These are phyloP conservation scores for Cokeromyces recurvatus DNA, from an alignment of 371 early-diverging fungal genomes.

Conservation along the genomic window DNA sequence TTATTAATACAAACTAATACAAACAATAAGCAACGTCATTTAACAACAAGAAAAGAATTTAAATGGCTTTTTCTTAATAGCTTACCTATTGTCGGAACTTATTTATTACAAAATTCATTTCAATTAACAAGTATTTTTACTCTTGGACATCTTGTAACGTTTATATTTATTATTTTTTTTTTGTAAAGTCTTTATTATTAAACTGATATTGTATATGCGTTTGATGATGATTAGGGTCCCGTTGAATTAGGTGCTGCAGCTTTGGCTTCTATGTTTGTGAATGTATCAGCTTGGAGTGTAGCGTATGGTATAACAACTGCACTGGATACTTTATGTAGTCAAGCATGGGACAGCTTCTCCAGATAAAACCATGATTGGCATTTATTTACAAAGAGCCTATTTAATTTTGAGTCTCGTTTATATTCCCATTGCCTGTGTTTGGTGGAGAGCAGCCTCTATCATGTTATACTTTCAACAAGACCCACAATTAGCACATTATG, in stretches of 20 bases:
- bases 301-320: constrained; percentile 78
- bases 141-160: constrained; percentile 58
- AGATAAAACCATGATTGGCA: constrained; percentile 69
- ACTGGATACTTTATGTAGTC: constrained; percentile 86
- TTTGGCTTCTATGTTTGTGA: constrained; percentile 75
- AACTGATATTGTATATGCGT: too few species aligned
- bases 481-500: constrained; percentile 31
- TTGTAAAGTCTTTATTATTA: neutral
- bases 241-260: constrained; percentile 77
- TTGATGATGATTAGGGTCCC: constrained; percentile 45
- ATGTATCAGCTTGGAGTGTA: constrained; percentile 80
- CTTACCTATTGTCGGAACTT: constrained; percentile 59
- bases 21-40: too few species aligned
- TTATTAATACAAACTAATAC: too few species aligned
- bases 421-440: constrained; percentile 69
- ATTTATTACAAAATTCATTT: constrained; percentile 61
- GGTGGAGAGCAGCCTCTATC: constrained; percentile 65
- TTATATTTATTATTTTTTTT: too few species aligned
- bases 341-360: constrained; percentile 74
- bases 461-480: constrained; percentile 46
- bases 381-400: constrained; percentile 82
- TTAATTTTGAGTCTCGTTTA: constrained; percentile 61
- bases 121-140: constrained; percentile 60
- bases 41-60: constrained; percentile 24
- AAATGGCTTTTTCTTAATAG: constrained; percentile 47